Evolutionary conservation across 768 basidiomycete genomes (phyloP).

Genomic region (Russula brevipes): DNA sequence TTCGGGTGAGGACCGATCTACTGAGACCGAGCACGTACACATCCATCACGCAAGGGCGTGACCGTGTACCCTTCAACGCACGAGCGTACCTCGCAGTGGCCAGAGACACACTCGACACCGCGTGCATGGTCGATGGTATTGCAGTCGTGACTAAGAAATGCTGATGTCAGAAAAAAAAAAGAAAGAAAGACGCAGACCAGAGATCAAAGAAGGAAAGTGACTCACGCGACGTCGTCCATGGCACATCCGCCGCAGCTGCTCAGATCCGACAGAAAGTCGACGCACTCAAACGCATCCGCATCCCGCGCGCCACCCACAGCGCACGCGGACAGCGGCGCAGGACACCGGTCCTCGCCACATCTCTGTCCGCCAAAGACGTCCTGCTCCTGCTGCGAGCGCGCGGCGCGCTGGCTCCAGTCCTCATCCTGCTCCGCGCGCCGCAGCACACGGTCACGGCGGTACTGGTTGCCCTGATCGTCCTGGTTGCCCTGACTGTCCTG

Average conservation of each 20-base stretch:
- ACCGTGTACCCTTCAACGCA: slow-evolving; percentile 29
- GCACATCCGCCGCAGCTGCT: slow-evolving; percentile 33
- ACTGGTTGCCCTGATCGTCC: not conserved
- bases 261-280: slow-evolving; percentile 30
- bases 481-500: too few relatives aligned
- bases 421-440: too few relatives aligned
- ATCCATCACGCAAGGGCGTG: slow-evolving; percentile 22
- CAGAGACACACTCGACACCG: slow-evolving; percentile 30
- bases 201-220: not conserved
- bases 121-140: slow-evolving; percentile 26
- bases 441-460: not conserved
- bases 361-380: not conserved
- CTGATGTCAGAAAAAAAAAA: not conserved
- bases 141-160: slow-evolving; percentile 30
- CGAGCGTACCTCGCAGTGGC: slow-evolving; percentile 29
- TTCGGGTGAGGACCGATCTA: not conserved
- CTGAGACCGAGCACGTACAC: slow-evolving; percentile 9
- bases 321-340: slow-evolving; percentile 12
- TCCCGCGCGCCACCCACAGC: slow-evolving; percentile 13
- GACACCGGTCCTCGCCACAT: not conserved
- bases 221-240: slow-evolving; percentile 26
- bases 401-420: too few relatives aligned
- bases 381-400: not conserved
- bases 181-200: too few relatives aligned
- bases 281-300: slow-evolving; percentile 31